phyloP scores from a whole-genome alignment of 768 basidiomycete species.

The Boletales sp. region DNA sequence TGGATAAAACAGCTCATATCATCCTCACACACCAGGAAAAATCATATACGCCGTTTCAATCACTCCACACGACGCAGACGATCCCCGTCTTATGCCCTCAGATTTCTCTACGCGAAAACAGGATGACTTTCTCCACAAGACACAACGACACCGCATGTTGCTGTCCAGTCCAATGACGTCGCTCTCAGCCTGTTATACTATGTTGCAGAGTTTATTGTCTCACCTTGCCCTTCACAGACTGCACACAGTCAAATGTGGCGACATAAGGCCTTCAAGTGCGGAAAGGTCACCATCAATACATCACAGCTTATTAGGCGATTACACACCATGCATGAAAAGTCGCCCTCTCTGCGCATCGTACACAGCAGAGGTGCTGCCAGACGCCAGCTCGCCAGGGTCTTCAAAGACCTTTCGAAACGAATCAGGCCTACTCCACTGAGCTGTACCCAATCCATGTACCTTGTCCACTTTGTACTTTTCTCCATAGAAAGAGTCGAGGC shows the following conservation, averaged over 20 bases:
- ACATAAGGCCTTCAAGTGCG: slow-evolving; percentile 25
- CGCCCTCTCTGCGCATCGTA: slow-evolving; percentile 48
- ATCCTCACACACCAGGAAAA: neutral
- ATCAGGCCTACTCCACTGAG: neutral
- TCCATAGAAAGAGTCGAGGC: slow-evolving; percentile 49
- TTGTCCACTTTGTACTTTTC: slow-evolving; percentile 59
- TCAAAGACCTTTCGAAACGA: slow-evolving; percentile 52
- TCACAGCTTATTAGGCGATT: neutral
- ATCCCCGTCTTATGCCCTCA: too few relatives aligned
- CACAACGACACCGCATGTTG: too few relatives aligned
- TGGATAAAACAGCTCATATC: slow-evolving; percentile 2
- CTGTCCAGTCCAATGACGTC: too few relatives aligned
- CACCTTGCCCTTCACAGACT: slow-evolving; percentile 12
- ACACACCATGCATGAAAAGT: slow-evolving; percentile 59
- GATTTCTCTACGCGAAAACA: too few relatives aligned
- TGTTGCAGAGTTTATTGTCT: too few relatives aligned
- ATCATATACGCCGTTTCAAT: too few relatives aligned
- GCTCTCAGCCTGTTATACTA: too few relatives aligned
- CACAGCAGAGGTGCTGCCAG: slow-evolving; percentile 53
- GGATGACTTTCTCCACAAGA: too few relatives aligned
- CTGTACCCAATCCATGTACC: slow-evolving; percentile 30
- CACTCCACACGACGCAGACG: too few relatives aligned
- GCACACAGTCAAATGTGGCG: slow-evolving; percentile 35
- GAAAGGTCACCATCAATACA: slow-evolving; percentile 6
- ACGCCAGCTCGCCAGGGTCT: slow-evolving; percentile 57